Conservation (phyloP, 2,329 filamentous ascomycete genomes). For the Ophiocordyceps unilateralis region DNA sequence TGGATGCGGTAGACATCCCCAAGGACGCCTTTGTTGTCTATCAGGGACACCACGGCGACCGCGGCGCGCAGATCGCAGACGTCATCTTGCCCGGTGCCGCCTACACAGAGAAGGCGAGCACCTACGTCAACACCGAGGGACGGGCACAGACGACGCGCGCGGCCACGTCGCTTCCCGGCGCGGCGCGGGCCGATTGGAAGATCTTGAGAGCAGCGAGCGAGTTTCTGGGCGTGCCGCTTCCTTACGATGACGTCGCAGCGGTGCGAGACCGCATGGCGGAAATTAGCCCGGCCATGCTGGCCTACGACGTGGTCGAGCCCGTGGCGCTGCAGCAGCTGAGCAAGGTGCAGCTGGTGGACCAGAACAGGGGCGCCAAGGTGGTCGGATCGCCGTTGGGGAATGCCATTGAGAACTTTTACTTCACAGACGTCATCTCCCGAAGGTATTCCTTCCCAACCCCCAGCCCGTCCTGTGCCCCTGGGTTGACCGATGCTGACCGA, state of each 20-base stretch:
- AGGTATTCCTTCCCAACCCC: constrained; percentile 36
- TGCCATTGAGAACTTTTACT: constrained; percentile 91
- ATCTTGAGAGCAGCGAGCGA: constrained; percentile 87
- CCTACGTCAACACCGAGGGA: constrained; percentile 95
- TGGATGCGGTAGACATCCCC: constrained; percentile 70
- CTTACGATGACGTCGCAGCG: constrained; percentile 82
- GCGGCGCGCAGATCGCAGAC: constrained; percentile 81
- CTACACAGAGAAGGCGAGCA: constrained; percentile 92
- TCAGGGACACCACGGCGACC: constrained; percentile 95
- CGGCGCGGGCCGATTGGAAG: constrained; percentile 94
- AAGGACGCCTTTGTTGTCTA: constrained; percentile 95
- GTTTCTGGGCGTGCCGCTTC: constrained; percentile 71
- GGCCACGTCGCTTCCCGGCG: constrained; percentile 76
- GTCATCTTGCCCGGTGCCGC: constrained; percentile 85
- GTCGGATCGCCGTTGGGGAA: constrained; percentile 61
- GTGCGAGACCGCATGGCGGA: constrained; percentile 89
- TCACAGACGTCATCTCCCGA: constrained; percentile 91
- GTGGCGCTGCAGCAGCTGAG: constrained; percentile 57
- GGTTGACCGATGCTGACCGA: constrained; percentile 7
- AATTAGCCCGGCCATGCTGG: constrained; percentile 75
- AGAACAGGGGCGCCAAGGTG: constrained; percentile 76
- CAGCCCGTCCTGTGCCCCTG: constrained; percentile 3
- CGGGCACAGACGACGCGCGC: constrained; percentile 87
- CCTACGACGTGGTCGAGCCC: constrained; percentile 83
- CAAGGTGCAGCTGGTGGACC: constrained; percentile 89